phyloP scores from a whole-genome alignment of 768 basidiomycete species.

The Pleurotus tuber-regium region DNA sequence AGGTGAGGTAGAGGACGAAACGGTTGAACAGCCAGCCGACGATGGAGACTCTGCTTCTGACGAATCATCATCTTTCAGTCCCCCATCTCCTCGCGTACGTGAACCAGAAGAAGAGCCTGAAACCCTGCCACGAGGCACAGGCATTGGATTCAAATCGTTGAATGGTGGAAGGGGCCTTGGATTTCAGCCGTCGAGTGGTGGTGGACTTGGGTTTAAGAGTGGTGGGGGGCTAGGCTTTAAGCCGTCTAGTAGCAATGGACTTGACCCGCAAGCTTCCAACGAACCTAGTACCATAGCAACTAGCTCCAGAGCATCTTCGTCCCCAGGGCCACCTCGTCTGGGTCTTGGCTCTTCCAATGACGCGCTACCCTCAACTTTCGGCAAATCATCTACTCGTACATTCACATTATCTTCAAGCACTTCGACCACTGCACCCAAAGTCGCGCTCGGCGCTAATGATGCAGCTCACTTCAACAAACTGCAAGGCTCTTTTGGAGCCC shows the following conservation, averaged over 20 bases:
- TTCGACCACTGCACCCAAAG: constrained; percentile 44
- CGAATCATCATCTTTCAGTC: constrained; percentile 48
- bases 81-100: constrained; percentile 53
- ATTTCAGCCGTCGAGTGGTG: constrained; percentile 23
- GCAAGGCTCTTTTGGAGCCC: constrained; percentile 75
- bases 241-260: neutral
- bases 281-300: constrained; percentile 26
- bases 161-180: constrained; percentile 22
- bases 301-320: constrained; percentile 14
- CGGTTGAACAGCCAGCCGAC: constrained; percentile 32
- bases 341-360: constrained; percentile 18
- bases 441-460: constrained; percentile 62
- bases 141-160: constrained; percentile 37
- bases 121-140: constrained; percentile 37
- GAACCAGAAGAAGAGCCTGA: constrained; percentile 48
- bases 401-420: constrained; percentile 55
- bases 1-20: constrained; percentile 35
- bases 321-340: constrained; percentile 12
- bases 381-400: constrained; percentile 25
- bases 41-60: constrained; percentile 39
- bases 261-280: neutral
- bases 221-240: constrained; percentile 12
- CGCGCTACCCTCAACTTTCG: constrained; percentile 41
- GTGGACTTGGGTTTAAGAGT: constrained; percentile 22
- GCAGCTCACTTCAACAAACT: constrained; percentile 82